Conservation (phyloP, 1,284 basidiomycete genomes). For the Apiotrichum veenhuisii region DNA sequence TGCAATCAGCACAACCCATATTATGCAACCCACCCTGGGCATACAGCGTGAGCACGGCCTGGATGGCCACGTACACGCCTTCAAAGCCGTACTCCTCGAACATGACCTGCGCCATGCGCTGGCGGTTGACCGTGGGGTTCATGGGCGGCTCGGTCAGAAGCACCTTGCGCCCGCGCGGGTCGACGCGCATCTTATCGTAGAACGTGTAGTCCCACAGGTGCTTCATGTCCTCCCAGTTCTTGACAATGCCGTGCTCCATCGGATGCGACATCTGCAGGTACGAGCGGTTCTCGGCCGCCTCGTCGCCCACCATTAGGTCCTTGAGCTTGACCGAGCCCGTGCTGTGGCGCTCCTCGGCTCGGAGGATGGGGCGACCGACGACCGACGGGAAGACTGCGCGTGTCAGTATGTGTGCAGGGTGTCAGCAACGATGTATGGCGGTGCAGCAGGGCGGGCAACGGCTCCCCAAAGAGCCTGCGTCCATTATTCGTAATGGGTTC, state of each 20-base stretch:
- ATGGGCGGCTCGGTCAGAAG: slow-evolving; percentile 98
- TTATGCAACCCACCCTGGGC: slow-evolving; percentile 72
- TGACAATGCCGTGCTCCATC: slow-evolving; percentile 98
- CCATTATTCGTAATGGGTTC: no score
- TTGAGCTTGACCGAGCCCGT: slow-evolving; percentile 71
- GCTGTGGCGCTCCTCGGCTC: slow-evolving; percentile 85
- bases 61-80: slow-evolving; percentile 95
- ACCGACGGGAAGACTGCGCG: slow-evolving; percentile 86
- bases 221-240: slow-evolving; percentile 99
- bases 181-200: slow-evolving; percentile 86
- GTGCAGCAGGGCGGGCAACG: no score
- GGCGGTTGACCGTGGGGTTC: slow-evolving; percentile 92
- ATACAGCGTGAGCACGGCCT: slow-evolving; percentile 95
- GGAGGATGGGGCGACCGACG: slow-evolving; percentile 92
- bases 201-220: slow-evolving; percentile 99
- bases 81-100: slow-evolving; percentile 98
- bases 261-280: slow-evolving; percentile 96
- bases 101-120: slow-evolving; percentile 97
- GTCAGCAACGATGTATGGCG: no score
- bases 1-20: slow-evolving; percentile 42
- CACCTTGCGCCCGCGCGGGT: slow-evolving; percentile 83
- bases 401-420: background rate
- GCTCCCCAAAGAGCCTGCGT: no score
- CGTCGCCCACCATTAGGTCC: slow-evolving; percentile 97
- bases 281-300: slow-evolving; percentile 88